Evolutionary conservation across 768 basidiomycete genomes (phyloP).

Genomic region (Cubamyces sp.): DNA sequence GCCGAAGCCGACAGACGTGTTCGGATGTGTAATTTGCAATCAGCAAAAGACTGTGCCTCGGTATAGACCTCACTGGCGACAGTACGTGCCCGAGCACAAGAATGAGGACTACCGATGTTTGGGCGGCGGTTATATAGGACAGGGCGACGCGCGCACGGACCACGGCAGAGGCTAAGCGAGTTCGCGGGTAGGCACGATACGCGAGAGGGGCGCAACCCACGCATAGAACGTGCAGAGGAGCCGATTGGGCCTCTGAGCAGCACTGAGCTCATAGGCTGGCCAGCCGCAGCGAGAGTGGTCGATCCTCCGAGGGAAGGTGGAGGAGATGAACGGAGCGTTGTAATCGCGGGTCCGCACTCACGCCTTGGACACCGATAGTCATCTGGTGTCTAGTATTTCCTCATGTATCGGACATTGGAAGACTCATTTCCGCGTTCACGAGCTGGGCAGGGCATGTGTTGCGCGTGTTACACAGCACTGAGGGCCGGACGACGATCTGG

Average conservation of each 20-base stretch:
- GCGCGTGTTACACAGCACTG: conserved; percentile 11
- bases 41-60: conserved; percentile 95
- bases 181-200: conserved; percentile 6
- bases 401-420: not conserved
- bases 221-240: not conserved
- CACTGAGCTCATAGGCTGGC: too few relatives aligned
- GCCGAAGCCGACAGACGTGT: conserved; percentile 89
- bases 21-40: conserved; percentile 98
- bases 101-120: conserved; percentile 39
- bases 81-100: conserved; percentile 97
- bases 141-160: conserved; percentile 51
- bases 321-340: too few relatives aligned
- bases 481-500: not conserved
- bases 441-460: not conserved
- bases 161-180: conserved; percentile 31
- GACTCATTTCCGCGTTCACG: not conserved
- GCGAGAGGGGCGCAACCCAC: not conserved
- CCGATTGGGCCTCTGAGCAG: not conserved
- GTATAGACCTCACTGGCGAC: conserved; percentile 95
- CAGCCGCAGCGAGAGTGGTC: too few relatives aligned
- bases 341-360: too few relatives aligned
- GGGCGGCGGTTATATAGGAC: conserved; percentile 45
- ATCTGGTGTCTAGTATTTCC: too few relatives aligned
- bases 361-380: too few relatives aligned
- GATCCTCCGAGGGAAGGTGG: too few relatives aligned